These are phyloP conservation scores for Mycena polygramma DNA, from an alignment of 768 basidiomycete genomes.

Conservation along the genomic window DNA sequence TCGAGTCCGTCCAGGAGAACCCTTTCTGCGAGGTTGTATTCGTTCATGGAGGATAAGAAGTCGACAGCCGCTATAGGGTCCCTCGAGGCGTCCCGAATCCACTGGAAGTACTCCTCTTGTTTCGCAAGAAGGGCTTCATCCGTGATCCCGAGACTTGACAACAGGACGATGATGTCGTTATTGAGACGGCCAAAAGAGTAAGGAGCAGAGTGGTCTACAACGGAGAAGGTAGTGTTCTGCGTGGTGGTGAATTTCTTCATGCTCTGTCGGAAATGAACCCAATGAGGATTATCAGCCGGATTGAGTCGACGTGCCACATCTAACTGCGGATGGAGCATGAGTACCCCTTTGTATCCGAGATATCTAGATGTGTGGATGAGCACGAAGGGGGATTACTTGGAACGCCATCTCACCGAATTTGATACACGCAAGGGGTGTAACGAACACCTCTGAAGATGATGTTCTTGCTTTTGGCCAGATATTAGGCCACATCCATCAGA, in stretches of 20 bases:
- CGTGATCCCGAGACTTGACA: conserved; percentile 72
- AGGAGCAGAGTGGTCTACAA: conserved; percentile 73
- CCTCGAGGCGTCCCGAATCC: conserved; percentile 65
- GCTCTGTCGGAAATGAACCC: conserved; percentile 73
- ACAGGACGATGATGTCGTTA: conserved; percentile 76
- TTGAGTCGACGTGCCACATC: conserved; percentile 46
- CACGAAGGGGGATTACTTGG: background rate
- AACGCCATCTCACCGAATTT: conserved; percentile 63
- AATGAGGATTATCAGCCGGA: conserved; percentile 47
- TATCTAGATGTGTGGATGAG: conserved; percentile 56
- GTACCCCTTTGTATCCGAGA: conserved; percentile 76
- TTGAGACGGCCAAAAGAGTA: conserved; percentile 77
- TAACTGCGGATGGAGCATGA: conserved; percentile 75
- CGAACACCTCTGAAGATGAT: conserved; percentile 67
- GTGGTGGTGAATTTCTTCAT: conserved; percentile 79
- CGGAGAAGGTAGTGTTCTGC: conserved; percentile 71
- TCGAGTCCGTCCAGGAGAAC: conserved; percentile 70
- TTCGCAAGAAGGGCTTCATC: conserved; percentile 67
- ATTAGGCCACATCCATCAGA: conserved; percentile 81
- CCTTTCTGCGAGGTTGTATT: conserved; percentile 63
- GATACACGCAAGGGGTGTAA: conserved; percentile 74
- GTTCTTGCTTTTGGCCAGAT: conserved; percentile 65
- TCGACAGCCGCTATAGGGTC: conserved; percentile 67
- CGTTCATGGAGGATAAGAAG: conserved; percentile 65
- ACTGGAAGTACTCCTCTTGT: conserved; percentile 69